These are phyloP conservation scores for Naumovozyma castellii DNA, from an alignment of 805 yeast species.

Conservation along the genomic window DNA sequence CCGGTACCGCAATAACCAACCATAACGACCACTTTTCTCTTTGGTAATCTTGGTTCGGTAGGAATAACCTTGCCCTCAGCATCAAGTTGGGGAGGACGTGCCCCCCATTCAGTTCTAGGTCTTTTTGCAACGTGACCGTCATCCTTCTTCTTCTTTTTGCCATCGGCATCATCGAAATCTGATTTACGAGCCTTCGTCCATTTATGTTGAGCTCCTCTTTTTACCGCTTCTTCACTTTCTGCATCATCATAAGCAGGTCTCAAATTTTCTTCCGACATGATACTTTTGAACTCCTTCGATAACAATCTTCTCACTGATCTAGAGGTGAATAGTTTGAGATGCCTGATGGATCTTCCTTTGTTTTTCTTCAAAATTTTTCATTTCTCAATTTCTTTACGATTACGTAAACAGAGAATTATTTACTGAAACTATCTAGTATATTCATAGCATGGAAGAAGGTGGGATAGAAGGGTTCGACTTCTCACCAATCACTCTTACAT, in stretches of 20 bases:
- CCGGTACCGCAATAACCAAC: constrained; percentile 95
- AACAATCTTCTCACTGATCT: not conserved
- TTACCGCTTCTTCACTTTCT: constrained; percentile 33
- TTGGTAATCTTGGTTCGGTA: constrained; percentile 60
- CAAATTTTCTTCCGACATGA: constrained; percentile 18
- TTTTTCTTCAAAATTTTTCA: too few relatives aligned
- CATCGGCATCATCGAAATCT: constrained; percentile 12
- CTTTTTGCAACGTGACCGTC: constrained; percentile 6
- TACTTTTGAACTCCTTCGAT: too few relatives aligned
- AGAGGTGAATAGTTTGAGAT: not conserved
- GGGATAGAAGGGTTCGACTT: too few relatives aligned
- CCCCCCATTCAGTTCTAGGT: constrained; percentile 16
- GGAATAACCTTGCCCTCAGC: constrained; percentile 54
- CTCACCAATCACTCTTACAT: too few relatives aligned
- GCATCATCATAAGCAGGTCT: constrained; percentile 27
- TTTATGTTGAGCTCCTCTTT: constrained; percentile 35
- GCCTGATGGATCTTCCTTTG: not conserved
- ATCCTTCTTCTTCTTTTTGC: constrained; percentile 4
- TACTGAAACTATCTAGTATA: too few relatives aligned
- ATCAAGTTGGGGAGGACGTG: constrained; percentile 32
- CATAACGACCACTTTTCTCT: constrained; percentile 81
- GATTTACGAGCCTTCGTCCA: constrained; percentile 25
- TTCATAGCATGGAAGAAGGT: too few relatives aligned
- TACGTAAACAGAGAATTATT: too few relatives aligned
- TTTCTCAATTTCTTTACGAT: too few relatives aligned